Evolutionary conservation across 2,329 filamentous ascomycete species (phyloP).

Genomic region (Ceratocystis cacaofunesta): DNA sequence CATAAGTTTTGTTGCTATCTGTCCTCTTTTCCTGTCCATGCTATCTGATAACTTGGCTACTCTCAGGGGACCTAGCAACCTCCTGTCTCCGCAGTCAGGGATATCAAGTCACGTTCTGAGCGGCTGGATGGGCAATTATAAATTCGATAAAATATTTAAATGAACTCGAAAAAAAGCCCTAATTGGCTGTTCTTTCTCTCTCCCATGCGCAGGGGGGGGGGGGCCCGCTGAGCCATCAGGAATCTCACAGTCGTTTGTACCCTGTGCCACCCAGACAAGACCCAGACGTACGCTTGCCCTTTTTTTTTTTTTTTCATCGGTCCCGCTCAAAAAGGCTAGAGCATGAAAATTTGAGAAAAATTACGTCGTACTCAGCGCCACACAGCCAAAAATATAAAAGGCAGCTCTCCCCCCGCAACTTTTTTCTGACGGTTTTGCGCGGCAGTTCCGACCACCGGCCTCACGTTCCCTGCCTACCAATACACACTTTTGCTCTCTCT

Average conservation of each 20-base stretch:
- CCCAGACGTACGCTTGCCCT: background rate
- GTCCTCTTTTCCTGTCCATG: background rate
- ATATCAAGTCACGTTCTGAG: background rate
- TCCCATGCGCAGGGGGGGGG: background rate
- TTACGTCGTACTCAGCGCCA: conserved; percentile 13
- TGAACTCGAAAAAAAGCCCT: background rate
- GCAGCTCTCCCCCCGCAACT: conserved; percentile 13
- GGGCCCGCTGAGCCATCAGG: background rate
- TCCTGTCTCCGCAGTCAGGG: conserved; percentile 2
- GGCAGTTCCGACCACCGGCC: conserved; percentile 16
- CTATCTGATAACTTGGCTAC: background rate
- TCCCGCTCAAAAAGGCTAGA: background rate
- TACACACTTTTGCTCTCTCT: background rate
- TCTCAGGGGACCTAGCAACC: conserved; percentile 1
- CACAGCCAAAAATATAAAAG: conserved; percentile 18
- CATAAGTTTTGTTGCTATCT: background rate
- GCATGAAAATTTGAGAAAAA: conserved; percentile 2
- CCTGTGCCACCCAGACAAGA: background rate
- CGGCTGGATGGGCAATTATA: background rate
- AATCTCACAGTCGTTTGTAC: background rate
- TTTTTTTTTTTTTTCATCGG: background rate
- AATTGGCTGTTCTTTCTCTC: conserved; percentile 8
- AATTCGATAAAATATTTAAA: conserved; percentile 9
- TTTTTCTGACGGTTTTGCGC: conserved; percentile 10
- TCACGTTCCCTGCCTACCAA: conserved; percentile 11